A percentile compares a stretch with the other conserved stretches of the same genome.
Evolutionary conservation across 805 yeast genomes (phyloP).

Genomic region (Candida germanica): DNA sequence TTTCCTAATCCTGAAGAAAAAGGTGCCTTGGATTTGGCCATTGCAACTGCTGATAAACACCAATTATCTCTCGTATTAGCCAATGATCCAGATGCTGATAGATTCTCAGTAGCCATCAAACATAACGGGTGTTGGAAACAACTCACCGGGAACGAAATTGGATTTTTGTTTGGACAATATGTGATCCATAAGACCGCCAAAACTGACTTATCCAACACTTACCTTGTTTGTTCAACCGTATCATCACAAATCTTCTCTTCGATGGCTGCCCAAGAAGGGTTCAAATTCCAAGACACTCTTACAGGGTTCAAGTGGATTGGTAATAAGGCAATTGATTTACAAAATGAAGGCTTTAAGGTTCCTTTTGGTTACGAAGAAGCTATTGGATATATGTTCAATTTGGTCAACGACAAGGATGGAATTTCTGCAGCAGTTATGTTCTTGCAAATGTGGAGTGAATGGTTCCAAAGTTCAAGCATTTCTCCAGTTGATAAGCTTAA

Average conservation of each 20-base stretch:
- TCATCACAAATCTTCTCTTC: constrained; percentile 77
- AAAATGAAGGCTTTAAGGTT: constrained; percentile 58
- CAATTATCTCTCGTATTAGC: constrained; percentile 65
- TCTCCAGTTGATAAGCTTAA: constrained; percentile 52
- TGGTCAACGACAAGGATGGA: constrained; percentile 91
- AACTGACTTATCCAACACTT: constrained; percentile 32
- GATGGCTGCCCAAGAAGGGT: constrained; percentile 62
- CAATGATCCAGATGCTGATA: constrained; percentile 96
- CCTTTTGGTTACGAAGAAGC: constrained; percentile 97
- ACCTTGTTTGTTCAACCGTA: constrained; percentile 83
- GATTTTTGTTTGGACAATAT: constrained; percentile 75
- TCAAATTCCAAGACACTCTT: constrained; percentile 72
- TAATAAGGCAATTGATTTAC: constrained; percentile 74
- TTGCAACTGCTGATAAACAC: constrained; percentile 51
- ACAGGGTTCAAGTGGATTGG: constrained; percentile 99
- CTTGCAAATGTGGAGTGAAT: constrained; percentile 56
- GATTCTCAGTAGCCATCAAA: constrained; percentile 79
- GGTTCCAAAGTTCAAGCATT: constrained; percentile 22
- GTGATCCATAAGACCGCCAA: constrained; percentile 36
- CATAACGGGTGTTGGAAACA: constrained; percentile 59
- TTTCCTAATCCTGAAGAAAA: constrained; percentile 97
- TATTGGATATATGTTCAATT: constrained; percentile 86
- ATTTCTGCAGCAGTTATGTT: constrained; percentile 75
- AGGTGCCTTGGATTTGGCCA: constrained; percentile 81
- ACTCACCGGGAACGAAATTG: constrained; percentile 88